These are phyloP conservation scores for Nigrograna mackinnonii DNA, from an alignment of 2,329 filamentous ascomycete genomes.

Conservation along the genomic window DNA sequence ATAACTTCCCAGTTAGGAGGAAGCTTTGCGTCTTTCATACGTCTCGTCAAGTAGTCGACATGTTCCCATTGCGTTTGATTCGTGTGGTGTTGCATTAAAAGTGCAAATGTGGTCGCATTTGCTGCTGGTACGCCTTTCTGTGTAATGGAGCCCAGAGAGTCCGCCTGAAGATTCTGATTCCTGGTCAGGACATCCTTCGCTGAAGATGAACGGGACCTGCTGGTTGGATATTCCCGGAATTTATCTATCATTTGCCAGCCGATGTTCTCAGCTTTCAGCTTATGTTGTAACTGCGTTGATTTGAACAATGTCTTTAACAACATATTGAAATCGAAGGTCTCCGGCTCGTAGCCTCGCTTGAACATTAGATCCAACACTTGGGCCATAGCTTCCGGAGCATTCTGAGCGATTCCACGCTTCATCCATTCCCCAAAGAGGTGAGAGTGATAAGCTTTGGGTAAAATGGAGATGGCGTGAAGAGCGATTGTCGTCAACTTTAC, in stretches of 20 bases:
- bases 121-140: constrained; percentile 34
- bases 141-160: neutral
- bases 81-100: constrained; percentile 36
- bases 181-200: neutral
- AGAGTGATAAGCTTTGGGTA: constrained; percentile 65
- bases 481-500: constrained; percentile 30
- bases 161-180: neutral
- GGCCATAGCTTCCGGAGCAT: constrained; percentile 63
- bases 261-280: constrained; percentile 37
- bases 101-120: constrained; percentile 30
- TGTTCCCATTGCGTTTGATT: constrained; percentile 33
- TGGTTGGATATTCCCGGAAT: constrained; percentile 9
- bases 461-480: constrained; percentile 49
- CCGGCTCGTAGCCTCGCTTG: constrained; percentile 66
- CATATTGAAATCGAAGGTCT: constrained; percentile 79
- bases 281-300: constrained; percentile 17
- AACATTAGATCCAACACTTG: constrained; percentile 78
- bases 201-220: too few species aligned
- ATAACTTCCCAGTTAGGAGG: constrained; percentile 28
- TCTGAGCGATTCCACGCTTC: constrained; percentile 75
- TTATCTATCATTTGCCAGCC: constrained; percentile 40
- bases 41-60: constrained; percentile 34
- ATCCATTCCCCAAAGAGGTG: constrained; percentile 91
- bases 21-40: constrained; percentile 22
- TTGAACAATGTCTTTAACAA: constrained; percentile 80